Percentiles rank a stretch among this genome's conserved stretches.
Evolutionary conservation across 805 yeast genomes (phyloP).

Genomic region (Scheffersomyces coipomensis): DNA sequence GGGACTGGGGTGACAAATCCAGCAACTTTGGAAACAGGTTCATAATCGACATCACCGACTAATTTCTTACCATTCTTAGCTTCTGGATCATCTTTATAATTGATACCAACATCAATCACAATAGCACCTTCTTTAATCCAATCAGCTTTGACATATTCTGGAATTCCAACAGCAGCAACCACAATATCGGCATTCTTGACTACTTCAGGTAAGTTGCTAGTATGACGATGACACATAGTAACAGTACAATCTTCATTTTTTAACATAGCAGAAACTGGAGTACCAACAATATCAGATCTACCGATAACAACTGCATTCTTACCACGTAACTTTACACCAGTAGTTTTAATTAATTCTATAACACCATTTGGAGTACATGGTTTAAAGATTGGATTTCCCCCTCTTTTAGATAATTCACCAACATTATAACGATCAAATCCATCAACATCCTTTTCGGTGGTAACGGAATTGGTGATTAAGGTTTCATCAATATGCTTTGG

Average conservation of each 20-base stretch:
- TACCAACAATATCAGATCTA: conserved; percentile 93
- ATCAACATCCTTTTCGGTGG: conserved; percentile 85
- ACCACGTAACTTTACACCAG: conserved; percentile 70
- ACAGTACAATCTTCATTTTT: conserved; percentile 84
- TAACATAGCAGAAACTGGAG: conserved; percentile 84
- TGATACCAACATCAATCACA: conserved; percentile 94
- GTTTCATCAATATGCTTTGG: conserved; percentile 81
- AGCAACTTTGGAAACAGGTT: conserved; percentile 59
- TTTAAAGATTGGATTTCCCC: conserved; percentile 76
- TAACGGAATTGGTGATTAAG: conserved; percentile 75
- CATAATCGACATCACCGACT: conserved; percentile 95
- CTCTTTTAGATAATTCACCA: conserved; percentile 86
- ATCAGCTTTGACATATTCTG: conserved; percentile 81
- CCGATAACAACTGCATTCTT: conserved; percentile 89
- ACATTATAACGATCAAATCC: conserved; percentile 88
- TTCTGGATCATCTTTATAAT: conserved; percentile 73
- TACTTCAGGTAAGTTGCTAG: conserved; percentile 47
- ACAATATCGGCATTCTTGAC: conserved; percentile 79
- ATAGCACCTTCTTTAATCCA: conserved; percentile 84
- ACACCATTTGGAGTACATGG: conserved; percentile 98
- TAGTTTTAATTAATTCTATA: conserved; percentile 71
- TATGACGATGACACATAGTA: conserved; percentile 71
- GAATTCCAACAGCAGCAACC: conserved; percentile 87
- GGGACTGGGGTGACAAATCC: conserved; percentile 91
- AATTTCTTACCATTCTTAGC: conserved; percentile 77